Evolutionary conservation across 2,329 filamentous ascomycete genomes (phyloP), one percentile per base, ranked within the genome.

Genomic region (Ophiostoma montium): DNA sequence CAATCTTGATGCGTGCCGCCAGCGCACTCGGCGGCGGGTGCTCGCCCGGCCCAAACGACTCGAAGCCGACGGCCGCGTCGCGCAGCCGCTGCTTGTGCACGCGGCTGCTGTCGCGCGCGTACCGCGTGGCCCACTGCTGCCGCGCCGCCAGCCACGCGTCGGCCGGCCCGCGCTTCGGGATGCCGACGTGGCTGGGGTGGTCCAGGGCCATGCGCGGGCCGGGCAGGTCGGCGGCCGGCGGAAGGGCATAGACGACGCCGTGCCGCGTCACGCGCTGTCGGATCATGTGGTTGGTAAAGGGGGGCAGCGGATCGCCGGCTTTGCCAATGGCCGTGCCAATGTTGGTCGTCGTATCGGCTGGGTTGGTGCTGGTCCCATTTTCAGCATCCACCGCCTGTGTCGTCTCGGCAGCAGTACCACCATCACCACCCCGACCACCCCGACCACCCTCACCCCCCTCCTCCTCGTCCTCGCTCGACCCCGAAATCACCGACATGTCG

Each of bases 201-300:
- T 74, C 68, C 1, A 73, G 68, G 1, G 76, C 66, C 18, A 94
- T 66, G 16, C 57, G 79, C 66, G 65, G 95, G 55, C 56, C 84
- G 0, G 76, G 71, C 1, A 95, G 70, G 3, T 86, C 76, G 0
- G 72, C 67, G 18, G 78, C 71, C 0, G 79, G 71, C 0, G 77
- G 72, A 5, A 98, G 70, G 0, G 78, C 74, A 51, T 81, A 79
- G 19, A 89, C 80, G 12, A 74, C 71, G 5, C 92, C 92, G 59
- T 90, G 79, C 2, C 84, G 73, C 53, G 86, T 84, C 18, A 96
- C 81, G 27, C 84, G 74, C 62, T 98, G 88, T 9, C 92, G 82
- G 53, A 98, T 89, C 89, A 96, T 95, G 62, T 94, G 82, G 52
- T 83, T 72, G 47, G 78, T 74, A 63, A 95, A 96, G 0, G 74